Percentiles rank a stretch among this genome's conserved stretches.
Conservation (phyloP, 2,329 filamentous ascomycete species). For the Akanthomyces lecanii region DNA sequence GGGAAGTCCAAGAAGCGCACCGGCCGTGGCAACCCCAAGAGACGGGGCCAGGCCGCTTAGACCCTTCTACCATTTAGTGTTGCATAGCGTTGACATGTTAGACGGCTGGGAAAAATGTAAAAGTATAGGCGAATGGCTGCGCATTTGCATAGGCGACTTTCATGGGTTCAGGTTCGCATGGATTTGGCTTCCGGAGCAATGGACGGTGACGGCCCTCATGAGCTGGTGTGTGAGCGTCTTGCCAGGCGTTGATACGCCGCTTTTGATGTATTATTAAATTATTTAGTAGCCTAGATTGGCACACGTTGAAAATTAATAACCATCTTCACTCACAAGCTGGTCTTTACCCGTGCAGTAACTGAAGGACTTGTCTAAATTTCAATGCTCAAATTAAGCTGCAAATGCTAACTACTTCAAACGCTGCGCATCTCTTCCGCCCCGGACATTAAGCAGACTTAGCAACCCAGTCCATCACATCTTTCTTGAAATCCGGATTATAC, state of each 20-base stretch:
- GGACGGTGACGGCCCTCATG: background rate
- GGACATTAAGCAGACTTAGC: background rate
- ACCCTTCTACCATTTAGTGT: constrained; percentile 7
- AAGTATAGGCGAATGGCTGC: constrained; percentile 7
- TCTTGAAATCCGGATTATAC: constrained; percentile 37
- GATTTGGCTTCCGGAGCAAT: constrained; percentile 5
- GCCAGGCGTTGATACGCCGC: constrained; percentile 6
- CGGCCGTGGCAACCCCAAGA: constrained; percentile 52
- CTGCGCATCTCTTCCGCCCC: background rate
- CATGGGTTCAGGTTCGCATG: constrained; percentile 8
- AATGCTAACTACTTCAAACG: background rate
- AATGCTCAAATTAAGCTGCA: background rate
- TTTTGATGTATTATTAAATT: constrained; percentile 11
- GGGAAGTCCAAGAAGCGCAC: constrained; percentile 54
- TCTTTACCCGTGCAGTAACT: background rate
- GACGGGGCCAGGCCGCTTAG: constrained; percentile 35
- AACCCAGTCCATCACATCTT: constrained; percentile 15
- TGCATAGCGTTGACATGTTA: constrained; percentile 5
- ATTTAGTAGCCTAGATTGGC: background rate
- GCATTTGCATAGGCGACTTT: constrained; percentile 1
- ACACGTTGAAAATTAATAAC: constrained; percentile 14
- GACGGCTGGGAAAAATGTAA: constrained; percentile 15
- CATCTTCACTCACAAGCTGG: constrained; percentile 21
- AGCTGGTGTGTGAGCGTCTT: background rate
- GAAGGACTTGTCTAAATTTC: background rate